These are phyloP conservation scores for Penicillium palitans DNA, from an alignment of 2,329 filamentous ascomycete genomes.

Conservation along the genomic window DNA sequence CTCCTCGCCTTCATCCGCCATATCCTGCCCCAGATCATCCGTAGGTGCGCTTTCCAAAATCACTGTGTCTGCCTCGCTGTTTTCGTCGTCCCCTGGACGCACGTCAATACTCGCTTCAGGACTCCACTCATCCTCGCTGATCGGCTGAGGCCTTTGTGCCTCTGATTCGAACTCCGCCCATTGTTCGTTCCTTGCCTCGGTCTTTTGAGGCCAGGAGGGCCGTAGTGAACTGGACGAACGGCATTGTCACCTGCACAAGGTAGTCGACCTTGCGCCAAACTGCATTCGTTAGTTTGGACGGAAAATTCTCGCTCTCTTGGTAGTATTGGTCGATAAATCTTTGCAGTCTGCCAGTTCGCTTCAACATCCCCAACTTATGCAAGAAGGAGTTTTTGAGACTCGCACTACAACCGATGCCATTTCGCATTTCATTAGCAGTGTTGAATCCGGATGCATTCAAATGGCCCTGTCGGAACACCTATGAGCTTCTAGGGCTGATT, in stretches of 20 bases:
- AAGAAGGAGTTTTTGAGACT: no score
- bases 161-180: no score
- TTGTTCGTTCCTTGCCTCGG: no score
- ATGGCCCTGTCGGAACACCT: no score
- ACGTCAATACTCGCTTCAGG: background rate
- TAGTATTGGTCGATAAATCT: background rate
- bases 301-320: background rate
- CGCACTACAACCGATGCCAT: no score
- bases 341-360: background rate
- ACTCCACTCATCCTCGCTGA: background rate
- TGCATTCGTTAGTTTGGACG: background rate
- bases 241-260: background rate
- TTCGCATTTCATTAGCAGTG: no score
- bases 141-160: slow-evolving; percentile 1
- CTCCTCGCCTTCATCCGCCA: background rate
- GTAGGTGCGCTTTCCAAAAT: background rate
- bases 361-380: no score
- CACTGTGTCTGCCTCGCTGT: background rate
- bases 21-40: background rate
- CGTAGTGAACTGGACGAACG: background rate
- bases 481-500: no score
- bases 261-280: slow-evolving; percentile 4
- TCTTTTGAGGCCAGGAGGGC: background rate
- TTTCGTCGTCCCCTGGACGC: background rate
- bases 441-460: no score